These are phyloP conservation scores for Dipteronia sinensis DNA, from an alignment of 345 rosid genomes.

Conservation along the genomic window DNA sequence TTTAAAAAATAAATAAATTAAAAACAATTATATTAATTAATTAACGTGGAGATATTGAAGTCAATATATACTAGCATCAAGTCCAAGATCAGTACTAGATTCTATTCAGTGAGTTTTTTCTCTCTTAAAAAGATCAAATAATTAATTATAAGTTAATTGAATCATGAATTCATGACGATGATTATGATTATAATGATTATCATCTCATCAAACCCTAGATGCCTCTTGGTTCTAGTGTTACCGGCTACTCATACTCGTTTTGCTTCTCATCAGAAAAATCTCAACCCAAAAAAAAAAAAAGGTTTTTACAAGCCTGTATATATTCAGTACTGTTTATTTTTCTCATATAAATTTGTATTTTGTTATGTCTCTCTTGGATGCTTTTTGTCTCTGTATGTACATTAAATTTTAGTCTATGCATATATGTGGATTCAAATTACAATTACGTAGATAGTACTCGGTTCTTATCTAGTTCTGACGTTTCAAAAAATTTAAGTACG, in stretches of 20 bases:
- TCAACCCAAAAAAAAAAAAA: no score
- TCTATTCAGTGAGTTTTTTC: neutral
- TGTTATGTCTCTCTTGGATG: no score
- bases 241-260: constrained; percentile 22
- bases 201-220: constrained; percentile 23
- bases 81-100: constrained; percentile 35
- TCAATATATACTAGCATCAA: constrained; percentile 34
- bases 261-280: neutral
- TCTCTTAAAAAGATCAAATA: neutral
- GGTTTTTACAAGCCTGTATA: no score
- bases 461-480: no score
- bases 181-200: constrained; percentile 12
- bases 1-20: no score
- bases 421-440: no score
- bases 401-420: no score
- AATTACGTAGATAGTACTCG: no score
- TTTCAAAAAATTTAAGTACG: no score
- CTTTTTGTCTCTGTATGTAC: no score
- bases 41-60: neutral
- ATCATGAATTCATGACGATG: neutral
- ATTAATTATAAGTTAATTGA: neutral
- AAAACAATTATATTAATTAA: neutral
- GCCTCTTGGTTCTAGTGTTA: constrained; percentile 28
- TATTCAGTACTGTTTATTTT: no score
- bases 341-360: no score